Evolutionary conservation across 2,329 filamentous ascomycete species (phyloP), one percentile per base, ranked within the genome.

Genomic region (Fusarium acutatum): DNA sequence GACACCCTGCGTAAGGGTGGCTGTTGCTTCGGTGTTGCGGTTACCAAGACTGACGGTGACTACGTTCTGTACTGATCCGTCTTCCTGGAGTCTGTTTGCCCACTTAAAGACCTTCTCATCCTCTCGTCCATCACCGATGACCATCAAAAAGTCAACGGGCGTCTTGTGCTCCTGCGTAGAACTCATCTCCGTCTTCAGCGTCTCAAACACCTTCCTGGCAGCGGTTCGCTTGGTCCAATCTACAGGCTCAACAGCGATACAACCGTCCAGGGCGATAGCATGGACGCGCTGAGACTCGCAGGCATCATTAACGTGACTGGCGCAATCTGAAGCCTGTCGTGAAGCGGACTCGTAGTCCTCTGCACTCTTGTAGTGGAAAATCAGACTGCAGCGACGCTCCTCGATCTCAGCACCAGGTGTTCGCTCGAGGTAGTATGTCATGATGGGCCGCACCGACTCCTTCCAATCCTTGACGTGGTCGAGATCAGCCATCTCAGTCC

Each of bases 51-150:
- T 97, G 28, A 97, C 95, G 5, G 95, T 97, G 70, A 93, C 91
- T 8, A 96, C 93, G 62, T 94, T 87, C 56, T 90, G 83, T 47
- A 95, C 87, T 6, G 84, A 83, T 24, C 88, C 87, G 14, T 88
- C 83, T 7, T 88, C 86, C 28, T 87, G 87, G 17, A 97, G 84
- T 54, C 90, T 87, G 83, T 98, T 97, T 24, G 96, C 96, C 96
- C 96, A 98, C 71, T 92, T 92, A 84, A 97, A 98, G 26, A 97
- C 93, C 76, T 94, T 93, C 80, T 98, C 96, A 74, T 98, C 96
- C 76, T 98, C 96, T 37, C 96, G 91, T 46, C 95, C 94, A 79
- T 98, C 95, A 41, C 96, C 96, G 38, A 95, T 90, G 12, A 97
- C 93, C 84, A 98, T 90, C 64, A 98, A 83, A 81, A 98, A 98